These are phyloP conservation scores for Salix arbutifolia DNA, from an alignment of 345 rosid species.

Conservation along the genomic window DNA sequence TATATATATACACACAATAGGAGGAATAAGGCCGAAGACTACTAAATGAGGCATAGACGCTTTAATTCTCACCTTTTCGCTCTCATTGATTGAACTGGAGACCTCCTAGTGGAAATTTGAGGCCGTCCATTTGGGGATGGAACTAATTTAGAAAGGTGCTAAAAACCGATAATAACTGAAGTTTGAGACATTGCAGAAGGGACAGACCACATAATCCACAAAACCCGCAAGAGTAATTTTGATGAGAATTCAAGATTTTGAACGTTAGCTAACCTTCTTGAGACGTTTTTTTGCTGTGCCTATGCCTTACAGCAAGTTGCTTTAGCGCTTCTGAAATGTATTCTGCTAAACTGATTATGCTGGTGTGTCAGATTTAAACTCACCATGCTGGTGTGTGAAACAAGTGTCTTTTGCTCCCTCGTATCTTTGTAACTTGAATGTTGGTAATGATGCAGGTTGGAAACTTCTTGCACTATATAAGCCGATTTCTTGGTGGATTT, in stretches of 20 bases:
- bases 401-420: not conserved
- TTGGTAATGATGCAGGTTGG: slow-evolving; percentile 57
- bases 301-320: not conserved
- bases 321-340: not conserved
- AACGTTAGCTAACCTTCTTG: not conserved
- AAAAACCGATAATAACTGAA: not conserved
- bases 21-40: not conserved
- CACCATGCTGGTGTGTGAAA: not conserved
- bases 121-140: not conserved
- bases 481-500: slow-evolving; percentile 84
- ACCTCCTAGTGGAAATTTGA: not conserved
- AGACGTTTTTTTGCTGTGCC: not conserved
- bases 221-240: not conserved
- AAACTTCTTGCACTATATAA: slow-evolving; percentile 86
- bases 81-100: not conserved
- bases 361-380: not conserved
- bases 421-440: not conserved
- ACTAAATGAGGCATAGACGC: not conserved
- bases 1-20: not conserved
- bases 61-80: not conserved
- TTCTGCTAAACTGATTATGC: not conserved
- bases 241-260: not conserved
- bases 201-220: not conserved
- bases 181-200: not conserved
- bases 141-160: not conserved